These are phyloP conservation scores for Hypholoma fasciculare DNA, from an alignment of 768 basidiomycete genomes.

Conservation along the genomic window DNA sequence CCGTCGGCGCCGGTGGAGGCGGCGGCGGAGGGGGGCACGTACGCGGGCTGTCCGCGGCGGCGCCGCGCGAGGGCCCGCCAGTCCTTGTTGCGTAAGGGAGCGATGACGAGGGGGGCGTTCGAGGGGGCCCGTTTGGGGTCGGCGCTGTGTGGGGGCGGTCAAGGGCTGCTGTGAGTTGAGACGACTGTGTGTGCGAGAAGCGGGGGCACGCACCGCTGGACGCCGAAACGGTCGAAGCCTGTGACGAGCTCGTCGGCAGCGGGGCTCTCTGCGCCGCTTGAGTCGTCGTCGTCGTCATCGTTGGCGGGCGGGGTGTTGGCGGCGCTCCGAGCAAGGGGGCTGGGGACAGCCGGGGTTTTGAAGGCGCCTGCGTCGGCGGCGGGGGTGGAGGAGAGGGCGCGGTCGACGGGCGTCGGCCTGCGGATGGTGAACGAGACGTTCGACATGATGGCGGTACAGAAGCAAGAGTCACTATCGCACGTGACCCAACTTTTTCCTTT, in stretches of 20 bases:
- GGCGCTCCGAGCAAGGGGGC: constrained; percentile 54
- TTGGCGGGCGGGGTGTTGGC: constrained; percentile 4
- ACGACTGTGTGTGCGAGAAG: constrained; percentile 36
- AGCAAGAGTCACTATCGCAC: not conserved
- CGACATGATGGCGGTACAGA: constrained; percentile 15
- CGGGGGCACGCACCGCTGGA: constrained; percentile 77
- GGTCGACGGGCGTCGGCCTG: constrained; percentile 70
- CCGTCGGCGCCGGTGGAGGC: constrained; percentile 64
- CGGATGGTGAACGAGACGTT: constrained; percentile 86
- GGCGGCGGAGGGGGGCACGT: constrained; percentile 63
- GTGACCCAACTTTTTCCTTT: not conserved
- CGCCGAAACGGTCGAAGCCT: constrained; percentile 70
- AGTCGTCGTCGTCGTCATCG: constrained; percentile 37
- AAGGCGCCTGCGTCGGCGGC: constrained; percentile 48
- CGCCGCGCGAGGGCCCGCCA: constrained; percentile 83
- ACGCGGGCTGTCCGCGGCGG: constrained; percentile 54
- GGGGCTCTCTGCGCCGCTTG: constrained; percentile 61
- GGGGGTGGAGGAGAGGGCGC: constrained; percentile 59
- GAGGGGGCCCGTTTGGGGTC: constrained; percentile 43
- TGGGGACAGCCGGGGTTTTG: constrained; percentile 64
- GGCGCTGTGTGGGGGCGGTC: too few species aligned
- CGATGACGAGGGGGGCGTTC: constrained; percentile 74
- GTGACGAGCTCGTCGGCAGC: constrained; percentile 68
- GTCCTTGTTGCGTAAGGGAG: constrained; percentile 83
- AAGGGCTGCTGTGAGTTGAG: constrained; percentile 73